Evolutionary conservation across 1,139 yeast genomes (phyloP).

Genomic region (Saccharomycopsis hybrid): DNA sequence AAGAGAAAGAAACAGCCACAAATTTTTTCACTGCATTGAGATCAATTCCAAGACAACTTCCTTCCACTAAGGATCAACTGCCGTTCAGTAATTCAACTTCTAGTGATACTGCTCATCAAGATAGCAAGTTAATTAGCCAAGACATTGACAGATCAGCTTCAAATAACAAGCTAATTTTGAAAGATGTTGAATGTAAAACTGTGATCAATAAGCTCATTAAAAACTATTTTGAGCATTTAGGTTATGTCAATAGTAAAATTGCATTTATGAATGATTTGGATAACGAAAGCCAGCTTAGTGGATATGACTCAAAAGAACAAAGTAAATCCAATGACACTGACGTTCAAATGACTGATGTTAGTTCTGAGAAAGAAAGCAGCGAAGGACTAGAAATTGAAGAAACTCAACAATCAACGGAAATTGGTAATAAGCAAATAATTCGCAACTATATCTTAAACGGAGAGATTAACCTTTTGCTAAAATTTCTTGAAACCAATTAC

Average conservation of each 20-base stretch:
- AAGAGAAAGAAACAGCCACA: not conserved
- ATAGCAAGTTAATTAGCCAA: not conserved
- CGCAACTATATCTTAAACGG: constrained; percentile 40
- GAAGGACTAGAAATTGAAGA: constrained; percentile 24
- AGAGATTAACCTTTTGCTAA: constrained; percentile 36
- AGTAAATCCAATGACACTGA: not conserved
- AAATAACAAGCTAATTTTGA: constrained; percentile 2
- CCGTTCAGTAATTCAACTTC: not conserved
- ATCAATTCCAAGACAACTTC: too few species aligned
- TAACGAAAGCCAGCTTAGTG: constrained; percentile 25
- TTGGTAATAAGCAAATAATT: constrained; percentile 43
- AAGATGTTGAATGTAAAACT: constrained; percentile 28
- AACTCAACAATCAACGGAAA: constrained; percentile 20
- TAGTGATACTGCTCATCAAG: not conserved
- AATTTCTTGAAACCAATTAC: constrained; percentile 7
- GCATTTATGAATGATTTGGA: constrained; percentile 46
- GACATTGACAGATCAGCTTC: not conserved
- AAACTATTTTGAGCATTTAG: constrained; percentile 68
- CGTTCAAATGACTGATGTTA: constrained; percentile 5
- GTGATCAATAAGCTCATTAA: constrained; percentile 49
- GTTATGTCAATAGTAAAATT: constrained; percentile 60
- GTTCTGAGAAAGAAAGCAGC: constrained; percentile 16
- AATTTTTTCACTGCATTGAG: too few species aligned
- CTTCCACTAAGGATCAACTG: too few species aligned
- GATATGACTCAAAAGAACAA: not conserved